Evolutionary conservation across 2,329 filamentous ascomycete species (phyloP).

Genomic region (Teratosphaeria nubilosa): DNA sequence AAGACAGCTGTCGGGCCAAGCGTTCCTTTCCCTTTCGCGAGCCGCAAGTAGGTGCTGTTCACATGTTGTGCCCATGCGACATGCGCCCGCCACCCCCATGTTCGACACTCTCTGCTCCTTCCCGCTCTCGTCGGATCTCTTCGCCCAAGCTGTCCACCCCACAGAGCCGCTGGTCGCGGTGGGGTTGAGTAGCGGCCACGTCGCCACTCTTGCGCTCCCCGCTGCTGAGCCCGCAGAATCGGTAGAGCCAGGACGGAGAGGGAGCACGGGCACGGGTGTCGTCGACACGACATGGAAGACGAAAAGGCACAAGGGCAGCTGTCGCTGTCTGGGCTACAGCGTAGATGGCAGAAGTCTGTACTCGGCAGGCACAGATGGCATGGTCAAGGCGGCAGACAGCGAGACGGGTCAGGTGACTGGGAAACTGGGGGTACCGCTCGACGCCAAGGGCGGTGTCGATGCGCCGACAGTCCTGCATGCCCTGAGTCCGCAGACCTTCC

Average conservation of each 20-base stretch:
- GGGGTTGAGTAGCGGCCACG: slow-evolving; percentile 74
- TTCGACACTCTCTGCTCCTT: slow-evolving; percentile 88
- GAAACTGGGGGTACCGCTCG: slow-evolving; percentile 66
- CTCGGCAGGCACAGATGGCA: slow-evolving; percentile 51
- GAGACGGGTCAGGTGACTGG: slow-evolving; percentile 59
- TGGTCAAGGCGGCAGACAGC: slow-evolving; percentile 51
- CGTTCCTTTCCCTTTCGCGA: background rate
- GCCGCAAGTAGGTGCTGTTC: background rate
- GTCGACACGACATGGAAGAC: slow-evolving; percentile 83
- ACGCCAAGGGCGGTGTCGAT: slow-evolving; percentile 42
- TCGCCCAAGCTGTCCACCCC: slow-evolving; percentile 79
- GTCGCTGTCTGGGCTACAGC: slow-evolving; percentile 68
- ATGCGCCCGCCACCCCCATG: slow-evolving; percentile 41
- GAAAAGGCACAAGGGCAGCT: slow-evolving; percentile 86
- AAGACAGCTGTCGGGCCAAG: background rate
- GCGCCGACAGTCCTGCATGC: slow-evolving; percentile 71
- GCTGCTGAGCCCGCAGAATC: slow-evolving; percentile 35
- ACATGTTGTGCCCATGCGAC: background rate
- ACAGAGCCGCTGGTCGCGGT: slow-evolving; percentile 74
- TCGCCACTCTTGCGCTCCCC: slow-evolving; percentile 69
- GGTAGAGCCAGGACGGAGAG: slow-evolving; percentile 16
- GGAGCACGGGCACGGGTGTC: slow-evolving; percentile 56
- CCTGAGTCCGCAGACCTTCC: slow-evolving; percentile 76
- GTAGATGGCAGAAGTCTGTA: slow-evolving; percentile 62
- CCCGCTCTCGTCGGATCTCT: slow-evolving; percentile 75